A percentile compares a stretch with the other conserved stretches of the same genome.
Conservation (phyloP, 441 rosid species). For the Syzygium malaccense region DNA sequence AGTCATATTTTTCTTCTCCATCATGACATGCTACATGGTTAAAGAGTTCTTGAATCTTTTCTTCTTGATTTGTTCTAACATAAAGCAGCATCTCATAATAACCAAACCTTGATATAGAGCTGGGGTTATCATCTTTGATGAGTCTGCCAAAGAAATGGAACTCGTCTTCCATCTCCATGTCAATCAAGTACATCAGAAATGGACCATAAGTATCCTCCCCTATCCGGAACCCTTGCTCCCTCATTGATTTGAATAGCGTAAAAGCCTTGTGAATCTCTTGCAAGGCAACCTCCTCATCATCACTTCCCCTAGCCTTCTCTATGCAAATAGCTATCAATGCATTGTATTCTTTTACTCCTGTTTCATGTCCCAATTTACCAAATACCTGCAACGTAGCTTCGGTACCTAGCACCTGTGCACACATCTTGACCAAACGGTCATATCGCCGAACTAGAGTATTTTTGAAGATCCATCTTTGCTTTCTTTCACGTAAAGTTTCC, state of each 20-base stretch:
- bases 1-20: constrained; percentile 21
- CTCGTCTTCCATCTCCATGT: constrained; percentile 58
- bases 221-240: constrained; percentile 48
- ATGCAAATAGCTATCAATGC: constrained; percentile 39
- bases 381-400: constrained; percentile 35
- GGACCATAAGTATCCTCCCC: constrained; percentile 60
- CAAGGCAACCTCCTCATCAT: constrained; percentile 36
- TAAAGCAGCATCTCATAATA: constrained; percentile 84
- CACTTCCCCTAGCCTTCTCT: constrained; percentile 37
- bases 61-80: constrained; percentile 33
- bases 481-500: constrained; percentile 53
- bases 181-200: constrained; percentile 49
- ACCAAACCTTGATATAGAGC: constrained; percentile 43
- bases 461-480: constrained; percentile 41
- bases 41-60: constrained; percentile 54
- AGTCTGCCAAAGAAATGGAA: constrained; percentile 32
- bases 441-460: constrained; percentile 23
- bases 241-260: constrained; percentile 39
- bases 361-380: constrained; percentile 58
- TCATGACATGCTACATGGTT: constrained; percentile 17
- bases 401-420: constrained; percentile 48
- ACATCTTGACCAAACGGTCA: constrained; percentile 20
- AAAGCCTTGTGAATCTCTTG: constrained; percentile 35
- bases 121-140: constrained; percentile 33
- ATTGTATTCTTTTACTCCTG: constrained; percentile 54